A percentile compares a stretch with the other conserved stretches of the same genome.
Conservation (phyloP, 2,329 filamentous ascomycete genomes). For the Dactylella cylindrospora region DNA sequence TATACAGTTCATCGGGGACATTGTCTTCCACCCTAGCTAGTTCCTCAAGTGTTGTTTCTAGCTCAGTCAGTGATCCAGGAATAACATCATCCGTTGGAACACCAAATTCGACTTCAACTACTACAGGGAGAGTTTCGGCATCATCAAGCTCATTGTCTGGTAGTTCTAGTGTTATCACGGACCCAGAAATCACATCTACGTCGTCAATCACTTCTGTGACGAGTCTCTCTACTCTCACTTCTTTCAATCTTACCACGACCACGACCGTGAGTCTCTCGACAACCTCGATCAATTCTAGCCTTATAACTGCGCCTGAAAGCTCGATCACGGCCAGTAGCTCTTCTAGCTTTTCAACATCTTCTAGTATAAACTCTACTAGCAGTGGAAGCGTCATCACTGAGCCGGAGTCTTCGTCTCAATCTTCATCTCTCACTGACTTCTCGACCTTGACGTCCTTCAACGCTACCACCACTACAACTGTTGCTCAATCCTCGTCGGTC, state of each 20-base stretch:
- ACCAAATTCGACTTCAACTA: too few relatives aligned
- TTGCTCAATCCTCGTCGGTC: too few relatives aligned
- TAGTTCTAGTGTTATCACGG: not conserved
- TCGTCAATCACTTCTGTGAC: not conserved
- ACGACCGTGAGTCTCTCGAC: not conserved
- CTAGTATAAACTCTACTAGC: not conserved
- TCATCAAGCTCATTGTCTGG: not conserved
- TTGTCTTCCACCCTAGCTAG: slow-evolving; percentile 2
- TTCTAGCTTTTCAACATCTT: slow-evolving; percentile 2
- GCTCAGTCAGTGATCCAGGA: too few relatives aligned
- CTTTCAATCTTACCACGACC: not conserved
- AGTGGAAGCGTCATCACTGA: slow-evolving; percentile 9
- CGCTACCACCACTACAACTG: slow-evolving; percentile 2
- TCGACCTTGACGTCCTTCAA: slow-evolving; percentile 16
- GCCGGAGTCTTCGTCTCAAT: slow-evolving; percentile 4
- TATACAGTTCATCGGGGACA: too few relatives aligned
- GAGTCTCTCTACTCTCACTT: not conserved
- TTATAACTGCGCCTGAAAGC: slow-evolving; percentile 11
- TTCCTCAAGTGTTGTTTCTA: too few relatives aligned
- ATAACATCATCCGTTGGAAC: too few relatives aligned
- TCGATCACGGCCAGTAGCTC: slow-evolving; percentile 1
- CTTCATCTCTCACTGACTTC: slow-evolving; percentile 5
- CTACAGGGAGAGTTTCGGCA: not conserved
- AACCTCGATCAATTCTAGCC: not conserved
- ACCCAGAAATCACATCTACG: slow-evolving; percentile 9